Percentiles rank a stretch among this genome's conserved stretches.
These are phyloP conservation scores for Prunus yedoensis DNA, from an alignment of 331 rosid genomes.

Conservation along the genomic window DNA sequence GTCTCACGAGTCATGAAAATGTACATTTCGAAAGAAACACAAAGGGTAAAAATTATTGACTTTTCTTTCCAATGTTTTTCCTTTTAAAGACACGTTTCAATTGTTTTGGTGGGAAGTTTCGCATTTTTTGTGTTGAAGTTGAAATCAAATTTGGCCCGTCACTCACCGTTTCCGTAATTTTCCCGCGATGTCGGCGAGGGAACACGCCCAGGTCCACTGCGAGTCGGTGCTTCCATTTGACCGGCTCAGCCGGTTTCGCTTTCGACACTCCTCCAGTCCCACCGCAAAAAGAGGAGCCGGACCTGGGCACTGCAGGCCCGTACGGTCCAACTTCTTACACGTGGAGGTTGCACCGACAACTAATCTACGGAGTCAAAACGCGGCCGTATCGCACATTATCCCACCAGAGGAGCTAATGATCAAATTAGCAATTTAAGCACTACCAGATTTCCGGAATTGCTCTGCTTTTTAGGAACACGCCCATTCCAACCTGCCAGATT, in stretches of 20 bases:
- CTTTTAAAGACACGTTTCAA: background rate
- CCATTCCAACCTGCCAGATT: background rate
- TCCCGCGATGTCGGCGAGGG: constrained; percentile 21
- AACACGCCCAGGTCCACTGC: constrained; percentile 28
- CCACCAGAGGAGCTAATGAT: background rate
- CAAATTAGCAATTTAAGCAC: background rate
- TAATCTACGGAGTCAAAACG: background rate
- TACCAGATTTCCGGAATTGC: background rate
- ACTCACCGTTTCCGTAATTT: constrained; percentile 1
- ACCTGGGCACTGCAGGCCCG: background rate
- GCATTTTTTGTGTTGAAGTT: background rate
- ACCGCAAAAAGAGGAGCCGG: constrained; percentile 12
- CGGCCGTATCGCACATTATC: background rate
- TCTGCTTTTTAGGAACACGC: constrained; percentile 3
- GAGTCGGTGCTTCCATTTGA: constrained; percentile 15
- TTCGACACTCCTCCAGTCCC: background rate
- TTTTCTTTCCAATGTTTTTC: no score
- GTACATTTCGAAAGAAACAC: no score
- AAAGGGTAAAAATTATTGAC: no score
- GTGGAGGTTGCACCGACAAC: constrained; percentile 25
- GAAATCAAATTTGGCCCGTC: background rate
- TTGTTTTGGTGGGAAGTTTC: background rate
- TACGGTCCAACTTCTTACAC: background rate
- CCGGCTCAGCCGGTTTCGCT: constrained; percentile 18
- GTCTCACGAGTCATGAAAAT: no score